Percentiles rank a stretch among this genome's conserved stretches.
These are phyloP conservation scores for Neotropicomus parvogracilis DNA, from an alignment of 1,284 basidiomycete genomes.

Conservation along the genomic window DNA sequence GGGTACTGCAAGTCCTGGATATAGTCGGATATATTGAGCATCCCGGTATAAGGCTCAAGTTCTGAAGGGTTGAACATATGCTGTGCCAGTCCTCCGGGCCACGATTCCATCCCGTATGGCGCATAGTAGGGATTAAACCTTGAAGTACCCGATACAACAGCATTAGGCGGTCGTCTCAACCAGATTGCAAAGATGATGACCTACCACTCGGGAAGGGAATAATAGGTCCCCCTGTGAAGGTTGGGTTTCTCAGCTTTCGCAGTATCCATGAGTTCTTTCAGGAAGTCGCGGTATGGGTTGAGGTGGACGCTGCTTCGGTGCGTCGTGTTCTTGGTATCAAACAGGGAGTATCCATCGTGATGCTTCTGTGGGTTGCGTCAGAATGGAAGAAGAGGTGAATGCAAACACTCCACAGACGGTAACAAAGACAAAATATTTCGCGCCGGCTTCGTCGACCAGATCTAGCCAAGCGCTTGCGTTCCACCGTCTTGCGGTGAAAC, in stretches of 20 bases:
- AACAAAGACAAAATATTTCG: constrained; percentile 60
- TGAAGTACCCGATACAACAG: neutral
- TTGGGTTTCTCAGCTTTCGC: constrained; percentile 48
- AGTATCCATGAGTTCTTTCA: constrained; percentile 50
- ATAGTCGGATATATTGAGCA: constrained; percentile 48
- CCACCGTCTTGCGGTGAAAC: constrained; percentile 51
- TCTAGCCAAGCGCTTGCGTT: constrained; percentile 54
- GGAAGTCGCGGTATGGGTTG: constrained; percentile 50
- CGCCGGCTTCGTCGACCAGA: constrained; percentile 52
- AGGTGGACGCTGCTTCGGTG: constrained; percentile 48
- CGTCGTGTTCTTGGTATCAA: constrained; percentile 51
- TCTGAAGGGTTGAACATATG: constrained; percentile 48
- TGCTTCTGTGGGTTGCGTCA: constrained; percentile 38
- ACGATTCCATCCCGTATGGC: constrained; percentile 47
- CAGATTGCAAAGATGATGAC: neutral
- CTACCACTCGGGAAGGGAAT: constrained; percentile 52
- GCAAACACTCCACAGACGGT: constrained; percentile 35
- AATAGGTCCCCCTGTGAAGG: constrained; percentile 51
- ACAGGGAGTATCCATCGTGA: constrained; percentile 50
- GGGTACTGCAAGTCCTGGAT: constrained; percentile 51
- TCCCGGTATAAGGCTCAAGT: constrained; percentile 54
- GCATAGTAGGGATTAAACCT: constrained; percentile 55
- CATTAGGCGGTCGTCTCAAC: neutral
- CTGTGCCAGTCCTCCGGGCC: constrained; percentile 53
- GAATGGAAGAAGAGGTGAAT: neutral